These are phyloP conservation scores for Penicillium sp. DNA, from an alignment of 2,329 filamentous ascomycete species.

Conservation along the genomic window DNA sequence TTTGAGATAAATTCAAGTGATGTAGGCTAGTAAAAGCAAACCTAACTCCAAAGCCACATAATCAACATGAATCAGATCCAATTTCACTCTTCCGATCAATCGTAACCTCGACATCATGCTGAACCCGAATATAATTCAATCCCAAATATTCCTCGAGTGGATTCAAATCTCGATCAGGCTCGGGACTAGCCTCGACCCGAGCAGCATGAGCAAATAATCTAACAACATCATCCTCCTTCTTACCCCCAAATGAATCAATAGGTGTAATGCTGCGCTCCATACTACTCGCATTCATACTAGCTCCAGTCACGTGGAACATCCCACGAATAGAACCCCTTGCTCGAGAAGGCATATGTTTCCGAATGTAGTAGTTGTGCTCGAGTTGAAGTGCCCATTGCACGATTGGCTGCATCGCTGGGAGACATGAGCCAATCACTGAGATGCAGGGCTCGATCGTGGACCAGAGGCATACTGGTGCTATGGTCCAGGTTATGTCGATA, in stretches of 20 bases:
- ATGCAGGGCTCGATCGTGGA: slow-evolving; percentile 13
- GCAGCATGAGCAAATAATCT: slow-evolving; percentile 1
- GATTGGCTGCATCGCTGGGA: slow-evolving; percentile 16
- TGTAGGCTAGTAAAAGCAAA: too few species aligned
- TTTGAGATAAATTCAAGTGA: neutral
- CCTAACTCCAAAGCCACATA: neutral
- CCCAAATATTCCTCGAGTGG: slow-evolving; percentile 6
- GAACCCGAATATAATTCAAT: slow-evolving; percentile 3
- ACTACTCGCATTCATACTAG: neutral
- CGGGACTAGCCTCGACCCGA: neutral
- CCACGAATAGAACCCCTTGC: neutral
- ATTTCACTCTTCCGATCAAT: neutral
- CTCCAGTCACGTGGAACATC: neutral
- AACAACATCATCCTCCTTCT: neutral
- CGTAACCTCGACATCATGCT: slow-evolving; percentile 5
- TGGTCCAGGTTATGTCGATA: slow-evolving; percentile 6
- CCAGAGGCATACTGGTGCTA: slow-evolving; percentile 10
- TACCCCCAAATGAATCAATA: neutral
- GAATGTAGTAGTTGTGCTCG: slow-evolving; percentile 1
- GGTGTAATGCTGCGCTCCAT: neutral
- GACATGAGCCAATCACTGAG: slow-evolving; percentile 10
- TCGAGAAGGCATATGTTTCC: neutral
- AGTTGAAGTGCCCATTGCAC: slow-evolving; percentile 7
- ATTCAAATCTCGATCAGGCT: neutral
- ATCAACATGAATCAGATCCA: neutral